Evolutionary conservation across 208 protist genomes (phyloP).

Genomic region (Crithidia fasciculata): DNA sequence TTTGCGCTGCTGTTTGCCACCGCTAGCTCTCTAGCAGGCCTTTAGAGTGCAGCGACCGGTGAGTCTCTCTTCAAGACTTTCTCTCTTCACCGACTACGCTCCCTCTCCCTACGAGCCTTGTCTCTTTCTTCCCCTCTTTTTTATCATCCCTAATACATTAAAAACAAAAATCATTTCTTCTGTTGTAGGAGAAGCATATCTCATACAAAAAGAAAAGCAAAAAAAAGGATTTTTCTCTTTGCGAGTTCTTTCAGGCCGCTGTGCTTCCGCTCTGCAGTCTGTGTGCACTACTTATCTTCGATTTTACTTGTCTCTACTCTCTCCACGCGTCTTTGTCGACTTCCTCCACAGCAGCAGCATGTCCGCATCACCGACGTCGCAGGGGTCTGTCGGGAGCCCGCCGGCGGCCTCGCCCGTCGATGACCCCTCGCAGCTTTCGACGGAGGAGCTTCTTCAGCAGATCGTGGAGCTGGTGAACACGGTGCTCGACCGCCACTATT

Average conservation of each 20-base stretch:
- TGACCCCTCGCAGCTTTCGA: conserved; percentile 43
- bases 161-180: too few species aligned
- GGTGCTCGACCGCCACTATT: conserved; percentile 73
- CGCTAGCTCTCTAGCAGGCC: too few species aligned
- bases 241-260: not conserved
- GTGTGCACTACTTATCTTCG: too few species aligned
- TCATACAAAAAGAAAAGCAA: too few species aligned
- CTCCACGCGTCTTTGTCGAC: conserved; percentile 10
- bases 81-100: too few species aligned
- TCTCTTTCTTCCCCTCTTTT: too few species aligned
- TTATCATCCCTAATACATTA: too few species aligned
- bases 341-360: conserved; percentile 11
- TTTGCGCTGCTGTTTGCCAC: too few species aligned
- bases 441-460: conserved; percentile 75
- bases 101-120: too few species aligned
- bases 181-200: not conserved
- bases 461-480: conserved; percentile 87
- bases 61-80: too few species aligned
- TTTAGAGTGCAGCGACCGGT: too few species aligned
- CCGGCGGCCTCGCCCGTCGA: conserved; percentile 11
- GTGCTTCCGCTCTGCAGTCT: too few species aligned
- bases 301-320: conserved; percentile 16
- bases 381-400: conserved; percentile 7
- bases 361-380: conserved; percentile 27
- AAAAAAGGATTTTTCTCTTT: not conserved